Evolutionary conservation across 495 filamentous ascomycete species (phyloP), one percentile per base, ranked within the genome.

Genomic region (Penicillium bialowiezense): DNA sequence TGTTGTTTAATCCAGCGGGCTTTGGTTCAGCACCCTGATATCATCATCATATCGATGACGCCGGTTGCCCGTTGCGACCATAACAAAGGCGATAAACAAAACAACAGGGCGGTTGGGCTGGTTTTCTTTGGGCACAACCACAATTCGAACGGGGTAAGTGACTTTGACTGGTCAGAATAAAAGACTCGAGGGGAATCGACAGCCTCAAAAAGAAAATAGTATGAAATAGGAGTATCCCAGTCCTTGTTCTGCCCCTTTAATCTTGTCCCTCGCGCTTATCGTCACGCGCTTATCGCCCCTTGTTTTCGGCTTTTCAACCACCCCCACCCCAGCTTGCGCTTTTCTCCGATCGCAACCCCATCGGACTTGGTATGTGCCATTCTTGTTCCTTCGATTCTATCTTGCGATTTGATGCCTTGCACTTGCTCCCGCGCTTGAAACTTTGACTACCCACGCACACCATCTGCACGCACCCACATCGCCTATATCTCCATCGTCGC

Each of bases 271-370:
- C 53, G 58, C 50, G 55, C 61, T 62, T 64, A 64, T 64, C 61
- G 33, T 24, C 41, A 44, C 55, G 55, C 58, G 58, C 58, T 62
- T 62, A 64, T 64, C 60, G 61, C 58, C 61, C 61, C 61, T 64
- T 62, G 61, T 49, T 64, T 50, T 62, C 50, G 32, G 42, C 44
- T 54, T 40, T 50, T 59, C 58, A 55, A 59, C 58, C 58, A 55
- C 58, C 59, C 58, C 39, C 44, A 31, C n/a, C 26, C 34, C 10
- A 23, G 18, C 13, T 47, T 44, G 33, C 48, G 40, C 48, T 44
- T 29, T 38, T 33, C 3, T 33, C 23, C 13, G 18, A 3, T 21
- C 14, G 12, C 36, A 31, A 29, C 10, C 6, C 17, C 5, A 33
- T 18, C 34, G 17, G 12, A 40, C 20, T 17, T 7, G 4, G 35